phyloP scores from a whole-genome alignment of 1,284 basidiomycete genomes.

The Ganoderma leucocontextum region DNA sequence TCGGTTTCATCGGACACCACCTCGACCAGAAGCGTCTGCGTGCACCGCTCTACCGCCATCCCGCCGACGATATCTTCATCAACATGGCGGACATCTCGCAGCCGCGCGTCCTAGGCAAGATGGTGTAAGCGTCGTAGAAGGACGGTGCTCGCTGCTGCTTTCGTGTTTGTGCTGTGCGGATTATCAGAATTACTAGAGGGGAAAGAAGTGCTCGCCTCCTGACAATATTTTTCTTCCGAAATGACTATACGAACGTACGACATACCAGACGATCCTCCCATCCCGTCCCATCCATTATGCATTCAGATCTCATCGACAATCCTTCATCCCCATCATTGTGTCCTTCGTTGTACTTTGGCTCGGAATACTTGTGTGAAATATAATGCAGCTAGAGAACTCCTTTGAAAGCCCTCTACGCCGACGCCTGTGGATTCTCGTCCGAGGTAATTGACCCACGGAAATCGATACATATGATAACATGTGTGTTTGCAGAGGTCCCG shows the following conservation, averaged over 20 bases:
- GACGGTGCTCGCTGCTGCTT: conserved; percentile 7
- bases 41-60: conserved; percentile 92
- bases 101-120: conserved; percentile 77
- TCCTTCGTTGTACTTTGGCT: conserved; percentile 18
- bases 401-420: not conserved
- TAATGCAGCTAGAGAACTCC: conserved; percentile 29
- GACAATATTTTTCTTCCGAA: not conserved
- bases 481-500: not conserved
- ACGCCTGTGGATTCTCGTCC: not conserved
- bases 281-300: conserved; percentile 1
- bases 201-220: conserved; percentile 22
- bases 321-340: not conserved
- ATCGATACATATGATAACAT: not conserved
- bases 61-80: conserved; percentile 87
- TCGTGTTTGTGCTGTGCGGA: conserved; percentile 14
- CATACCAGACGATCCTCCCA: conserved; percentile 9
- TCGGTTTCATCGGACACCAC: conserved; percentile 96
- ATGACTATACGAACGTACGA: conserved; percentile 15
- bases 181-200: conserved; percentile 15
- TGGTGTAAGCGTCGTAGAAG: conserved; percentile 40
- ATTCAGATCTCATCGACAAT: not conserved
- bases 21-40: conserved; percentile 96
- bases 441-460: not conserved
- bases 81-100: conserved; percentile 86
- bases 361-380: conserved; percentile 28